phyloP scores from a whole-genome alignment of 352 stramenopile species.

The Globisporangium okanoganense region DNA sequence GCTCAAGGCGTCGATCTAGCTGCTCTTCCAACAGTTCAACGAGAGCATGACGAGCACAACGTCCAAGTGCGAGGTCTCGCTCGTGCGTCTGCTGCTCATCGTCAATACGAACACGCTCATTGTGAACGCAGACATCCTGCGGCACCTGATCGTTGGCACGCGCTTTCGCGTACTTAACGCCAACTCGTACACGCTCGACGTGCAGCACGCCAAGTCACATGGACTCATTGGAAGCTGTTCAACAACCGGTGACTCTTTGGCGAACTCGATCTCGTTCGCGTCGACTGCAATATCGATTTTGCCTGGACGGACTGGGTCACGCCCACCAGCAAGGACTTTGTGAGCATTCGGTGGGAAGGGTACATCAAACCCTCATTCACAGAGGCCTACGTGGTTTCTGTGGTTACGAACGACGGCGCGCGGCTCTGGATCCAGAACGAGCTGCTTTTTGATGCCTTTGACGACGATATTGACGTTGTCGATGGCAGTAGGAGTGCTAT shows the following conservation, averaged over 20 bases:
- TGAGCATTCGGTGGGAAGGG: conserved; percentile 93
- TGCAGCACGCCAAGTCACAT: conserved; percentile 63
- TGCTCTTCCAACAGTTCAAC: conserved; percentile 64
- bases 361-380: conserved; percentile 90
- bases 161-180: conserved; percentile 60
- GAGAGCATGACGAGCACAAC: conserved; percentile 36
- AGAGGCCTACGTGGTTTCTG: conserved; percentile 87
- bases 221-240: conserved; percentile 91
- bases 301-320: conserved; percentile 90
- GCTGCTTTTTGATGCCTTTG: conserved; percentile 50
- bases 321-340: conserved; percentile 90
- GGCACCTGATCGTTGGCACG: conserved; percentile 48
- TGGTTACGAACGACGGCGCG: conserved; percentile 87
- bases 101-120: conserved; percentile 31
- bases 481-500: conserved; percentile 3
- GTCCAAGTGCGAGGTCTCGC: conserved; percentile 64
- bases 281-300: conserved; percentile 92
- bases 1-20: conserved; percentile 49
- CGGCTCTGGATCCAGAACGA: conserved; percentile 77
- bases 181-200: conserved; percentile 85
- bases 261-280: conserved; percentile 67
- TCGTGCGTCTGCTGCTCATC: conserved; percentile 57
- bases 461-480: conserved; percentile 28
- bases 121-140: conserved; percentile 54
- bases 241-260: conserved; percentile 95